These are phyloP conservation scores for Suillus brevipes DNA, from an alignment of 768 basidiomycete genomes.

Conservation along the genomic window DNA sequence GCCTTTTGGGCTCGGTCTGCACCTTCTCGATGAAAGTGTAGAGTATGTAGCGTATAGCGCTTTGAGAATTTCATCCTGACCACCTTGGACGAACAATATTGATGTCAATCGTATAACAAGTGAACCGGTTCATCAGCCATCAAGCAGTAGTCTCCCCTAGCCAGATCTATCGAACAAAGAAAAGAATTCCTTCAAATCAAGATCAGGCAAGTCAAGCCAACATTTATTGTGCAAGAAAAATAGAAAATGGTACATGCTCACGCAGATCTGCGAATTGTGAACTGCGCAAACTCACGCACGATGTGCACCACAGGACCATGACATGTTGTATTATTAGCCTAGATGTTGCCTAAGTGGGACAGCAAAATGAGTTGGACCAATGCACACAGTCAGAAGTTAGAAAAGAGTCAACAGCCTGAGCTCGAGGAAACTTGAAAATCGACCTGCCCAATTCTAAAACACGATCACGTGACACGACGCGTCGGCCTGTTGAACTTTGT, in stretches of 20 bases:
- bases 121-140: neutral
- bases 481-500: conserved; percentile 26
- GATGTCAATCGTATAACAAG: too few relatives aligned
- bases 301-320: neutral
- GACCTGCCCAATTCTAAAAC: conserved; percentile 8
- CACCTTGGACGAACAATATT: neutral
- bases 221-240: neutral
- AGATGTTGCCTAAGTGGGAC: neutral
- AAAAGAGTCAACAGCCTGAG: neutral
- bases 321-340: neutral
- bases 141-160: neutral
- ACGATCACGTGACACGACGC: conserved; percentile 36
- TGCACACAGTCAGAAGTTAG: neutral
- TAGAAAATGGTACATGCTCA: neutral
- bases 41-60: neutral
- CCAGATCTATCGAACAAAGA: neutral
- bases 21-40: neutral
- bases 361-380: neutral
- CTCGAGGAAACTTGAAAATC: neutral
- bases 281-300: neutral
- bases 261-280: neutral
- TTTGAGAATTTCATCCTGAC: neutral
- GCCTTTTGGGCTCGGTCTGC: neutral
- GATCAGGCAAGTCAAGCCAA: neutral
- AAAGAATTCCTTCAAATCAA: neutral